Base-by-base conservation (phyloP, 306 rosid genomes). In the Trifolium fragiferum region DNA sequence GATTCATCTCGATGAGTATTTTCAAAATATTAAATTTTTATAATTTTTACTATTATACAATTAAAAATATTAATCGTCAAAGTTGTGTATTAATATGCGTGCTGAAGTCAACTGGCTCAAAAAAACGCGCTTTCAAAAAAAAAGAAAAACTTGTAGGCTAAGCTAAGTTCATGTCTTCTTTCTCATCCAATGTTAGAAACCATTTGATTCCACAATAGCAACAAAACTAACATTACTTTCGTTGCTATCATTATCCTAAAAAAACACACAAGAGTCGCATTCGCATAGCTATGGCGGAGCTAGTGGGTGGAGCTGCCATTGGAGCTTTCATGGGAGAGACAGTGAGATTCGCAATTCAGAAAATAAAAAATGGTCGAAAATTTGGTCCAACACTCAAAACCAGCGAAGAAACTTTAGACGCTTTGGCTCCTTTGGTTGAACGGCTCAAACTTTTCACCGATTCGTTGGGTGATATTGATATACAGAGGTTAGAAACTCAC, bases 311-410 rank as follows among this genome's bases (percentile, higher is more conserved):
- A 69, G 76, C 35, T 25, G 78, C 40, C 0, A 32, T 68, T 57
- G 83, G 78, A 70, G 76, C 69, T 0, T 37, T 3, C 11, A 12
- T 83, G 60, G 76, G 77, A 13, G 81, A 76, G 9, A n/a, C 4
- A 0, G 0, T 75, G 18, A 32, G 16, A 32, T 0, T 12, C 8
- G 63, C 60, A 9, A 3, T 72, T 5, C 32, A 47, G 13, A 51
- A 12, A 23, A 33, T 79, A 1, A 14, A 83, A 1, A 65, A 50
- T 7, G 84, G 81, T 66, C 25, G 40, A 21, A 46, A 43, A 0
- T 76, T 49, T 49, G 2, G 3, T 1, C 27, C 12, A 3, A 72
- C 82, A 0, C 82, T 75, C 0, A 20, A 72, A 54, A 75, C 9
- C 5, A 66, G 30, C 73, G 23, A 14, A 6, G 35, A 70, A n/a